A percentile compares a stretch with the other conserved stretches of the same genome.
These are phyloP conservation scores for Nepenthes alata DNA, from an alignment of 179 eudicot genomes.

Conservation along the genomic window DNA sequence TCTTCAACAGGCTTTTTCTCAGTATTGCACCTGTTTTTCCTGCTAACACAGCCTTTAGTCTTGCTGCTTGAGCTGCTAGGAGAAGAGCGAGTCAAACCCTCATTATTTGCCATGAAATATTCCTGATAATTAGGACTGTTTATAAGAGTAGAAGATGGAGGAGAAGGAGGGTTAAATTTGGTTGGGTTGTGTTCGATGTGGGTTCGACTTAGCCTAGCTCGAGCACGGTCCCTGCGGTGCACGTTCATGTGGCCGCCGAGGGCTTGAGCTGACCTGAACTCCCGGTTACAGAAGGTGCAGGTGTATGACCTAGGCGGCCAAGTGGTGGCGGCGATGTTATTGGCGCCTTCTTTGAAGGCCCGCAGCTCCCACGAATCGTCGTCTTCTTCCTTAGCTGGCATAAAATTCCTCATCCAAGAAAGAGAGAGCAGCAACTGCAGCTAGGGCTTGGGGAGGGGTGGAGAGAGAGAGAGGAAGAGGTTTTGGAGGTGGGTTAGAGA, in stretches of 20 bases:
- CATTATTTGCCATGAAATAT: not conserved
- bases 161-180: not conserved
- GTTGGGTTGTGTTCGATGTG: not conserved
- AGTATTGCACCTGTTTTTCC: not conserved
- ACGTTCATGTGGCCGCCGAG: constrained; percentile 14
- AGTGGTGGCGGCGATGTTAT: constrained; percentile 1
- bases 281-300: constrained; percentile 7
- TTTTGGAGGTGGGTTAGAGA: no score
- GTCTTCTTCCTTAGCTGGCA: not conserved
- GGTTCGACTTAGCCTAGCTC: not conserved
- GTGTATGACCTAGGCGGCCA: constrained; percentile 12
- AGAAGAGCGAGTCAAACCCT: not conserved
- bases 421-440: no score
- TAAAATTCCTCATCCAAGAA: no score
- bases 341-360: constrained; percentile 3
- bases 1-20: not conserved
- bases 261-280: constrained; percentile 13
- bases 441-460: no score
- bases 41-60: not conserved
- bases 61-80: not conserved
- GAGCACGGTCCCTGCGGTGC: constrained; percentile 10
- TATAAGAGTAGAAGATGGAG: not conserved
- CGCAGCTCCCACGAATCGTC: constrained; percentile 7
- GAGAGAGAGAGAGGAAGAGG: no score
- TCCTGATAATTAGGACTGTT: not conserved